Conservation (phyloP, 202 grass and related monocot genomes). For the Bolboschoenoplectus hybrid region DNA sequence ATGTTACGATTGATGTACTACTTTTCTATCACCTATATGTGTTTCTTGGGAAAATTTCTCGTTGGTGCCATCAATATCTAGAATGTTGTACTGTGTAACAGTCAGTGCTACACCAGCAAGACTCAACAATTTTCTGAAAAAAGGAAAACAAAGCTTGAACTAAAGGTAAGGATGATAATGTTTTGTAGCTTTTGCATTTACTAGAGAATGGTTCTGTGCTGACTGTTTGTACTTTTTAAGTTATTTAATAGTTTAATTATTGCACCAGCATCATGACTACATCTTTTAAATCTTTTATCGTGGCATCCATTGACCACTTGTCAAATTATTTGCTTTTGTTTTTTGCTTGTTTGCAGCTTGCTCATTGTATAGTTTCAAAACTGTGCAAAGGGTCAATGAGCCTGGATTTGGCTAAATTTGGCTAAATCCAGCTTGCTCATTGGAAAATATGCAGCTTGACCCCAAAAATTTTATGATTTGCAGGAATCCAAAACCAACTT, state of each 20-base stretch:
- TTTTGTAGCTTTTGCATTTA: not conserved
- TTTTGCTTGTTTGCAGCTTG: not conserved
- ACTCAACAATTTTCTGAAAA: not conserved
- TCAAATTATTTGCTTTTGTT: slow-evolving; percentile 6
- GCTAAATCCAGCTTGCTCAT: not conserved
- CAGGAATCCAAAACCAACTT: too few species aligned
- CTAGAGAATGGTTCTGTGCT: not conserved
- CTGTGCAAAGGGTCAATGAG: not conserved
- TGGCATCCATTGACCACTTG: not conserved
- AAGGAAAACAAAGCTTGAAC: not conserved
- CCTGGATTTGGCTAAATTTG: not conserved
- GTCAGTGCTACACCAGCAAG: not conserved
- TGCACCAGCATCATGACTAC: not conserved
- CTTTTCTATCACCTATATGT: not conserved
- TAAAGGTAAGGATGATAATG: not conserved
- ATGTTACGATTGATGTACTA: not conserved
- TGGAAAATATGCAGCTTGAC: not conserved
- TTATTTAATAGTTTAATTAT: not conserved
- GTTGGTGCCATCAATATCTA: not conserved
- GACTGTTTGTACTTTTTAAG: not conserved
- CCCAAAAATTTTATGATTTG: too few species aligned
- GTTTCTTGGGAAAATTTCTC: not conserved
- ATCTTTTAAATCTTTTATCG: not conserved
- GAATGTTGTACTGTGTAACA: not conserved
- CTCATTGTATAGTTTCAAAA: not conserved